A percentile compares a stretch with the other conserved stretches of the same genome.
Conservation (phyloP, 2,329 filamentous ascomycete species). For the Ploettnerulaceae sp. region DNA sequence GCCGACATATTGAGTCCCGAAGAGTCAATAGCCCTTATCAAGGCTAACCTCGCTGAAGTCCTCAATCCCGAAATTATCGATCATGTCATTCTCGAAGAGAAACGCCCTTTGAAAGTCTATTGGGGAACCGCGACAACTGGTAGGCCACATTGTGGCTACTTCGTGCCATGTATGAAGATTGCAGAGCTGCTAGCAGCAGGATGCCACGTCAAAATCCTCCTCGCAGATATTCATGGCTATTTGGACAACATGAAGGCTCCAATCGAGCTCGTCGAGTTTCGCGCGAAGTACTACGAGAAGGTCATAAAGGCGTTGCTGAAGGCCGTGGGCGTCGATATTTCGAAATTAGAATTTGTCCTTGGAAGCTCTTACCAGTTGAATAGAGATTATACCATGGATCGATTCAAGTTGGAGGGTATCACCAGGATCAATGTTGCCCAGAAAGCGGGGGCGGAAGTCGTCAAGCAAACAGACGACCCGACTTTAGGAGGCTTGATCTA, state of each 20-base stretch:
- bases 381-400: slow-evolving; percentile 77
- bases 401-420: slow-evolving; percentile 61
- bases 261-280: slow-evolving; percentile 76
- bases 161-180: slow-evolving; percentile 76
- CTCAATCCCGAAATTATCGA: slow-evolving; percentile 82
- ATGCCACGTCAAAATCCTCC: slow-evolving; percentile 72
- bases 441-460: slow-evolving; percentile 87
- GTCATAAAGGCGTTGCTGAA: slow-evolving; percentile 75
- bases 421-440: slow-evolving; percentile 50
- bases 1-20: slow-evolving; percentile 37
- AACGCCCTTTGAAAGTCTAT: slow-evolving; percentile 73
- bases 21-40: slow-evolving; percentile 71
- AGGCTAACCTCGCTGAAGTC: slow-evolving; percentile 73
- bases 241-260: slow-evolving; percentile 83
- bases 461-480: slow-evolving; percentile 82
- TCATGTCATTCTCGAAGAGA: slow-evolving; percentile 61
- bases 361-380: slow-evolving; percentile 78
- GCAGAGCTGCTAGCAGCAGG: slow-evolving; percentile 81
- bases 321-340: slow-evolving; percentile 63
- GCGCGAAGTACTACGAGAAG: slow-evolving; percentile 78
- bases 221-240: slow-evolving; percentile 73
- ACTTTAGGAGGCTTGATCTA: slow-evolving; percentile 72
- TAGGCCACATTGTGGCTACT: slow-evolving; percentile 85
- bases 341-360: slow-evolving; percentile 76
- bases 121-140: slow-evolving; percentile 66